Evolutionary conservation across 2,329 filamentous ascomycete species (phyloP).

Genomic region (Penicillium sp.): DNA sequence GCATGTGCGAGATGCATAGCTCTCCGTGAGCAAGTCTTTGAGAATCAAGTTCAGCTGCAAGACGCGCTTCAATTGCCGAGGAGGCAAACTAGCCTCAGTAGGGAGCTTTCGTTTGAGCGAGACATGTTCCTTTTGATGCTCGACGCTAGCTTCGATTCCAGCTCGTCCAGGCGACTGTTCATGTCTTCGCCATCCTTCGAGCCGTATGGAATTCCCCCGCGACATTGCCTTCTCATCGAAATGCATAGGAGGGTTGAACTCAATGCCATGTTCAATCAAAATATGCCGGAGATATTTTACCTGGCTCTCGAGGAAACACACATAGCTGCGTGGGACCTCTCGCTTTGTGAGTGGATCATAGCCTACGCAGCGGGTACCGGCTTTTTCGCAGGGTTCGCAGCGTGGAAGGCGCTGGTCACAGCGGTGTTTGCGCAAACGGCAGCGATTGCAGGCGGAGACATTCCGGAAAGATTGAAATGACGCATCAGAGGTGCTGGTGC

Average conservation of each 20-base stretch:
- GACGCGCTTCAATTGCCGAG: background rate
- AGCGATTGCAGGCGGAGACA: slow-evolving; percentile 93
- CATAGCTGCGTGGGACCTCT: slow-evolving; percentile 89
- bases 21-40: background rate
- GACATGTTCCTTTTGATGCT: background rate
- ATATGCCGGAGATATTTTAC: slow-evolving; percentile 80
- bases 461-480: slow-evolving; percentile 64
- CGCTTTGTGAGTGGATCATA: slow-evolving; percentile 96
- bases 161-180: background rate
- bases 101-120: background rate
- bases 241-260: slow-evolving; percentile 69
- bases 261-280: slow-evolving; percentile 67
- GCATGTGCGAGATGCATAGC: background rate
- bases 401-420: slow-evolving; percentile 92
- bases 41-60: slow-evolving; percentile 4
- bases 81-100: background rate
- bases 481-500: background rate
- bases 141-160: background rate
- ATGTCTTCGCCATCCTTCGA: background rate
- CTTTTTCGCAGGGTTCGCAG: slow-evolving; percentile 90
- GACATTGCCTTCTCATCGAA: slow-evolving; percentile 59
- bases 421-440: slow-evolving; percentile 86
- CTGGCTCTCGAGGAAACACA: slow-evolving; percentile 89
- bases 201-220: background rate
- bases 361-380: slow-evolving; percentile 85